A percentile compares a stretch with the other conserved stretches of the same genome.
phyloP scores from a whole-genome alignment of 768 basidiomycete genomes.

The Tubosaeta sp. region DNA sequence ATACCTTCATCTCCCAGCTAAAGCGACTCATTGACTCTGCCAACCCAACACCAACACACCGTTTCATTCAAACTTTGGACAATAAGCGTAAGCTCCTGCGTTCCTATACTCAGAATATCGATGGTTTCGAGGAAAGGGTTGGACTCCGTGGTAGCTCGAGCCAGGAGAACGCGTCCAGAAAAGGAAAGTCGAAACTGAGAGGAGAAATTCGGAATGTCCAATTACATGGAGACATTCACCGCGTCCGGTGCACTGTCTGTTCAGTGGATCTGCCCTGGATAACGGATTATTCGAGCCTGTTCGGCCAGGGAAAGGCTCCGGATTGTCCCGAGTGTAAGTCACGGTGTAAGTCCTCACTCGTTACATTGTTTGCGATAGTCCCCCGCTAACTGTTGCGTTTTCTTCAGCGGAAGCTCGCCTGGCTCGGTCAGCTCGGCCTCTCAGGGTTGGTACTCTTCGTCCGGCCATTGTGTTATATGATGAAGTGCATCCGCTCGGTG shows the following conservation, averaged over 20 bases:
- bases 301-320: slow-evolving; percentile 68
- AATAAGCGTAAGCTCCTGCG: slow-evolving; percentile 79
- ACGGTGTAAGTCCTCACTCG: slow-evolving; percentile 57
- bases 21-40: slow-evolving; percentile 78
- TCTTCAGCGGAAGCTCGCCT: slow-evolving; percentile 66
- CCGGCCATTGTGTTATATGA: slow-evolving; percentile 95
- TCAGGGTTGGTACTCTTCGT: slow-evolving; percentile 79
- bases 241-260: slow-evolving; percentile 85
- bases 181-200: slow-evolving; percentile 66
- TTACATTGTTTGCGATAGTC: background rate
- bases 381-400: background rate
- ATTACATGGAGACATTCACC: slow-evolving; percentile 90
- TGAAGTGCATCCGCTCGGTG: slow-evolving; percentile 87
- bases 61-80: slow-evolving; percentile 82
- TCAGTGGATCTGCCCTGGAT: slow-evolving; percentile 72
- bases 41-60: slow-evolving; percentile 82
- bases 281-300: slow-evolving; percentile 56
- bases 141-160: slow-evolving; percentile 71
- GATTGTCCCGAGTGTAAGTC: slow-evolving; percentile 82
- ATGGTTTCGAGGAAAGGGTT: slow-evolving; percentile 81
- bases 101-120: slow-evolving; percentile 97
- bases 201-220: slow-evolving; percentile 84
- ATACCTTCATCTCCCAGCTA: slow-evolving; percentile 91
- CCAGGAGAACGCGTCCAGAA: slow-evolving; percentile 46
- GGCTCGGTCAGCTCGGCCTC: slow-evolving; percentile 77